Evolutionary conservation across 1,139 yeast genomes (phyloP), one percentile per base, ranked within the genome.

Genomic region (Insectozyma bohioensis): DNA sequence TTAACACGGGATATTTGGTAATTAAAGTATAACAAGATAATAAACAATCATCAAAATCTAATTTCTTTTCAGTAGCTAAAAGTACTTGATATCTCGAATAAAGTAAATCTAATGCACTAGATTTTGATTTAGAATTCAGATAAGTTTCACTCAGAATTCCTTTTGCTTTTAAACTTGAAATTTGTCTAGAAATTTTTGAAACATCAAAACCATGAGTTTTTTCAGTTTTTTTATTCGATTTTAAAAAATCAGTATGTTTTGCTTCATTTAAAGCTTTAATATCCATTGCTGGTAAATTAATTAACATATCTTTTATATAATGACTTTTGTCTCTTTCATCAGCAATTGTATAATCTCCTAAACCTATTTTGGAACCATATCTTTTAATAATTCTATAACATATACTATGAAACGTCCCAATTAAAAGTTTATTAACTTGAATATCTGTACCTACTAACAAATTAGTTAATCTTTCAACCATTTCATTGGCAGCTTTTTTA

Each of bases 371-470:
- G 12, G 54, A 40, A 1, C 95, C 94, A 53, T 76, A 75, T 24
- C 63, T 62, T 39, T 69, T 64, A 25, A 90, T 57, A 19, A 85
- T 68, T 28, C 78, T 60, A 37, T 72, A 72, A 51, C 95, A 85
- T 13, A 88, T 72, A 34, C 92, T 78, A 52, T 90, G 97, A 52
- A 90, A 88, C 0, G 97, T 90, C 1, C 97, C 97, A 24, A 87
- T 77, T 36, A 80, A 57, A 14, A 88, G 58, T 30, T 58, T 56
- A 17, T 63, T 61, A 2, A 67, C 49, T 13, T 62, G 64, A 2
- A 75, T 60, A 3, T 48, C 53, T 0, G 62, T 48, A 3, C 52
- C 59, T 16, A 56, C 48, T 6, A 87, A 53, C 33, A 79, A 36
- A 1, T 34, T 40, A 0, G 47, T 46, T 13, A 85, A 56, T 25